These are phyloP conservation scores for Articulospora tetracladia DNA, from an alignment of 495 filamentous ascomycete species.

Conservation along the genomic window DNA sequence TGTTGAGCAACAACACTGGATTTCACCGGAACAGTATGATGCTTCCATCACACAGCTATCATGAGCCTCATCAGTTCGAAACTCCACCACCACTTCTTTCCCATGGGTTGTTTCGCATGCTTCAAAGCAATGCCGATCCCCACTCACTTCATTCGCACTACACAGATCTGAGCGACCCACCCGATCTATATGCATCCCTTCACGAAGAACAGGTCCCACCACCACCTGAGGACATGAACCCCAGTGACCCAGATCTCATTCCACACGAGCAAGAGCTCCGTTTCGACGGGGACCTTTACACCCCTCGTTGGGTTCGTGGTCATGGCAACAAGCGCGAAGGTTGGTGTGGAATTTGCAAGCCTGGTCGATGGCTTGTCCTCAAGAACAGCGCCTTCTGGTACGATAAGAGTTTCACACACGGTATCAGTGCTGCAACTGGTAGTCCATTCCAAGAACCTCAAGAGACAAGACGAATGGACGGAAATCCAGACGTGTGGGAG, in stretches of 20 bases:
- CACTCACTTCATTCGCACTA: conserved; percentile 58
- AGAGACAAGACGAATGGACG: conserved; percentile 68
- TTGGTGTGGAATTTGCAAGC: conserved; percentile 82
- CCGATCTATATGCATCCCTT: conserved; percentile 68
- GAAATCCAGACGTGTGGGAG: conserved; percentile 79
- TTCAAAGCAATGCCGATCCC: conserved; percentile 64
- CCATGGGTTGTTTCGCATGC: conserved; percentile 62
- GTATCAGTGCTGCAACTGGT: conserved; percentile 74
- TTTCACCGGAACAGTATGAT: conserved; percentile 38
- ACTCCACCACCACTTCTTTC: conserved; percentile 52
- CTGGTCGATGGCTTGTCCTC: conserved; percentile 74
- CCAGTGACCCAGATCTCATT: conserved; percentile 61
- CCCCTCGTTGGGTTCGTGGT: conserved; percentile 72
- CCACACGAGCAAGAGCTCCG: conserved; percentile 75
- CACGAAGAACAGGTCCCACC: conserved; percentile 64
- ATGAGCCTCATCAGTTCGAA: conserved; percentile 38
- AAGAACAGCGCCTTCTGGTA: conserved; percentile 88
- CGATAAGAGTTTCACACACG: conserved; percentile 78
- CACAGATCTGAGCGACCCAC: conserved; percentile 62
- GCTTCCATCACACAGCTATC: conserved; percentile 30
- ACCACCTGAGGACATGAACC: conserved; percentile 72
- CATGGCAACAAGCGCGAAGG: conserved; percentile 80
- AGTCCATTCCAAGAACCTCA: conserved; percentile 68
- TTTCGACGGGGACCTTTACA: conserved; percentile 75
- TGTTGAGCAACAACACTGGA: conserved; percentile 43